Conservation (phyloP, 1,284 basidiomycete genomes). For the Fomitopsis betulina region DNA sequence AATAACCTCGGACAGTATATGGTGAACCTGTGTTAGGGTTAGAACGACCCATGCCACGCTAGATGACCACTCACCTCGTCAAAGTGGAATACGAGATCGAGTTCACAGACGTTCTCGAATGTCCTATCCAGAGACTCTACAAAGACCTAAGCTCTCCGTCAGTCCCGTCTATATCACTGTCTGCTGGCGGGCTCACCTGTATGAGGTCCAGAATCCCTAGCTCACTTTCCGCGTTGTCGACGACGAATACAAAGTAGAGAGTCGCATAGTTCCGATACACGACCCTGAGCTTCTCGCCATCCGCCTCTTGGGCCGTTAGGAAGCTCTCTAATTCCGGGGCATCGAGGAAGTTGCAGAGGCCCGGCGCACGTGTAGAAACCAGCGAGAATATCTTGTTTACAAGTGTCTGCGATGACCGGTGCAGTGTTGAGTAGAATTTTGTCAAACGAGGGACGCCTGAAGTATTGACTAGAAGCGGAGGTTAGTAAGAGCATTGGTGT, state of each 20-base stretch:
- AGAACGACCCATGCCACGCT: not conserved
- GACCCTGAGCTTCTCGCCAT: conserved; percentile 63
- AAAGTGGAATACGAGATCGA: conserved; percentile 98
- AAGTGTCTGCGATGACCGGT: conserved; percentile 69
- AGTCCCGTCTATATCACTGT: not conserved
- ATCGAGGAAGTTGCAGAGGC: conserved; percentile 90
- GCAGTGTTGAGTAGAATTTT: conserved; percentile 92
- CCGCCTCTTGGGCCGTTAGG: conserved; percentile 49
- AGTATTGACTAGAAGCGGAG: conserved; percentile 64
- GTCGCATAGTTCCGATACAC: conserved; percentile 91
- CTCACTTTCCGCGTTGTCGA: conserved; percentile 93
- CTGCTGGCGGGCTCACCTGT: conserved; percentile 58
- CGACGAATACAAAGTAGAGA: conserved; percentile 95
- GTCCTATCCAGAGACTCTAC: conserved; percentile 94
- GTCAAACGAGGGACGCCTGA: conserved; percentile 88
- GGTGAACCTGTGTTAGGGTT: conserved; percentile 67
- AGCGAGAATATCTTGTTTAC: conserved; percentile 84
- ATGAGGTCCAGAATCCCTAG: conserved; percentile 95
- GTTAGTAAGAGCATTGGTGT: not conserved
- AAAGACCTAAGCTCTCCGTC: conserved; percentile 64
- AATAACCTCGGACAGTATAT: conserved; percentile 92
- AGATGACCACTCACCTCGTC: conserved; percentile 68
- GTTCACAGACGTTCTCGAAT: conserved; percentile 98
- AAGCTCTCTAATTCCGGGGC: conserved; percentile 85
- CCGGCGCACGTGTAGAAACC: conserved; percentile 69